Percentiles rank a stretch among this genome's conserved stretches.
These are phyloP conservation scores for Moesziomyces sp. DNA, from an alignment of 1,284 basidiomycete species.

Conservation along the genomic window DNA sequence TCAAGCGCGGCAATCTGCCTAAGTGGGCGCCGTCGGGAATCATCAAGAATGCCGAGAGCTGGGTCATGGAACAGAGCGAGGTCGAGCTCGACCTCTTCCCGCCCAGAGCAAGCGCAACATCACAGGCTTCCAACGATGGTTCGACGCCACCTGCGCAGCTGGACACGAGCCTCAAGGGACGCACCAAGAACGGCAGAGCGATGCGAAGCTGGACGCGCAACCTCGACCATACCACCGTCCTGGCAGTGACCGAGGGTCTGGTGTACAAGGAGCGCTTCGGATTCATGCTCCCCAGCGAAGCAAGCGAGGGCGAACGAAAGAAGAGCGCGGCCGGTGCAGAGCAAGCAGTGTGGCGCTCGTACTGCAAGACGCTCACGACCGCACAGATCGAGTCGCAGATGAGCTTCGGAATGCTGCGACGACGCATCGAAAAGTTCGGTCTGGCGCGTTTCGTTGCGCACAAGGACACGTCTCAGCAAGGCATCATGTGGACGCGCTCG, in stretches of 20 bases:
- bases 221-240: slow-evolving; percentile 63
- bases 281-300: slow-evolving; percentile 21
- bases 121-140: neutral
- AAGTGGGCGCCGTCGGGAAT: slow-evolving; percentile 88
- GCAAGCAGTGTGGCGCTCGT: slow-evolving; percentile 26
- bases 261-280: slow-evolving; percentile 53
- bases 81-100: slow-evolving; percentile 61
- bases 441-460: slow-evolving; percentile 64
- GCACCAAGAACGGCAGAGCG: slow-evolving; percentile 43
- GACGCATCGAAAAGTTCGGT: slow-evolving; percentile 66
- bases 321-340: neutral
- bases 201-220: slow-evolving; percentile 67
- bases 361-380: slow-evolving; percentile 46
- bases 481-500: slow-evolving; percentile 52
- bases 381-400: slow-evolving; percentile 61
- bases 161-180: slow-evolving; percentile 23
- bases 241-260: slow-evolving; percentile 63
- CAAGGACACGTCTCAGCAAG: slow-evolving; percentile 60
- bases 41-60: slow-evolving; percentile 69
- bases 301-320: neutral
- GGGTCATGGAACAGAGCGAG: slow-evolving; percentile 67
- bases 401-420: slow-evolving; percentile 52
- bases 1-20: slow-evolving; percentile 89
- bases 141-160: neutral
- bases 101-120: slow-evolving; percentile 8